These are phyloP conservation scores for Globomyces pollinis-pini DNA, from an alignment of 192 early-diverging fungal species.

Conservation along the genomic window DNA sequence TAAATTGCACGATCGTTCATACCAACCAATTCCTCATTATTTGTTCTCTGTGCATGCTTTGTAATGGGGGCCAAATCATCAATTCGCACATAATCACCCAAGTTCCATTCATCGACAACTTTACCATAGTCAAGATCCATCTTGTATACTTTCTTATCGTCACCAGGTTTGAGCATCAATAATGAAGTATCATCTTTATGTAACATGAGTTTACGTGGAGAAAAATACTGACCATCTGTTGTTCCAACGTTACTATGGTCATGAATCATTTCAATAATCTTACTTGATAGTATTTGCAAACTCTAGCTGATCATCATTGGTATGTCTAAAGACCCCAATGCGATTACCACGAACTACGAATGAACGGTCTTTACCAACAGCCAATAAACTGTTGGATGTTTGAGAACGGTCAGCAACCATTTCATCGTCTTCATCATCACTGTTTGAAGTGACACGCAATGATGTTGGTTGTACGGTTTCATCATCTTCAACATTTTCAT, in stretches of 20 bases:
- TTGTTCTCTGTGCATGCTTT: slow-evolving; percentile 74
- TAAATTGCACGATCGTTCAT: slow-evolving; percentile 76
- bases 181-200: slow-evolving; percentile 78
- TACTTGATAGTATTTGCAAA: slow-evolving; percentile 72
- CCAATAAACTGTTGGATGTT: slow-evolving; percentile 76
- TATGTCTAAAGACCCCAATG: slow-evolving; percentile 84
- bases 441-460: slow-evolving; percentile 31
- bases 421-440: neutral
- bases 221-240: slow-evolving; percentile 52
- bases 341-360: slow-evolving; percentile 84
- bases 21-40: slow-evolving; percentile 71
- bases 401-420: slow-evolving; percentile 24
- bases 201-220: slow-evolving; percentile 71
- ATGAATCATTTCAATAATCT: neutral
- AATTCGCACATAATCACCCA: slow-evolving; percentile 66
- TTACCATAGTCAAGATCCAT: slow-evolving; percentile 90
- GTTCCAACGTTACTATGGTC: slow-evolving; percentile 42
- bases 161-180: slow-evolving; percentile 65
- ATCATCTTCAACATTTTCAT: slow-evolving; percentile 32
- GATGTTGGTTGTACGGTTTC: slow-evolving; percentile 22
- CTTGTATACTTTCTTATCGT: slow-evolving; percentile 66
- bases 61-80: slow-evolving; percentile 55
- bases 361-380: slow-evolving; percentile 77
- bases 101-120: slow-evolving; percentile 89
- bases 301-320: slow-evolving; percentile 57